Percentiles rank a stretch among this genome's conserved stretches.
These are phyloP conservation scores for Diaporthe batatas DNA, from an alignment of 2,329 filamentous ascomycete species.

Conservation along the genomic window DNA sequence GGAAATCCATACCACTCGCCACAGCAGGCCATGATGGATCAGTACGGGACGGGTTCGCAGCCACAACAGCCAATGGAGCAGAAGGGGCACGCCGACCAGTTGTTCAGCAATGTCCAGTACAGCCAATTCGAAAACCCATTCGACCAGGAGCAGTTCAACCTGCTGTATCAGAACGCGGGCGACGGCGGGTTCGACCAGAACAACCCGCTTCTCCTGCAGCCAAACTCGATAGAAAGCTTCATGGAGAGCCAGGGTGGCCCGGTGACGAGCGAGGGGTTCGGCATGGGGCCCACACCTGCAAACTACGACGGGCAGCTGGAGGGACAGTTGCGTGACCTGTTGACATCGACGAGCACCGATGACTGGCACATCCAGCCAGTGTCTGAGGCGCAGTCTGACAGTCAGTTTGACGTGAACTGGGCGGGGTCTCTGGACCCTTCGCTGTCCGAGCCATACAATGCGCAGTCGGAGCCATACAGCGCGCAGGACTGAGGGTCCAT, in stretches of 20 bases:
- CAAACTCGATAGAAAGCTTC: slow-evolving; percentile 33
- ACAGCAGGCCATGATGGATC: slow-evolving; percentile 41
- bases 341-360: slow-evolving; percentile 22
- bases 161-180: slow-evolving; percentile 7
- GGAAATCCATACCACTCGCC: slow-evolving; percentile 45
- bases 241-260: slow-evolving; percentile 13
- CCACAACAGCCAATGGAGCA: slow-evolving; percentile 44
- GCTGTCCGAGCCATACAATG: slow-evolving; percentile 37
- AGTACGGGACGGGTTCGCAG: slow-evolving; percentile 41
- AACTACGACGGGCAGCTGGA: slow-evolving; percentile 7
- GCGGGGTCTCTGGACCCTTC: slow-evolving; percentile 37
- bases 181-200: slow-evolving; percentile 31
- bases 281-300: neutral
- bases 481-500: slow-evolving; percentile 37
- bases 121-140: slow-evolving; percentile 2
- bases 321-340: slow-evolving; percentile 11
- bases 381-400: slow-evolving; percentile 31
- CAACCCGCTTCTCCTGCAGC: slow-evolving; percentile 38
- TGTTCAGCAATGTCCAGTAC: slow-evolving; percentile 27
- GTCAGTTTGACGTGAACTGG: slow-evolving; percentile 38
- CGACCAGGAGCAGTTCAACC: slow-evolving; percentile 1
- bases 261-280: neutral
- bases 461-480: slow-evolving; percentile 33
- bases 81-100: slow-evolving; percentile 32
- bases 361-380: slow-evolving; percentile 41